phyloP scores from a whole-genome alignment of 2,329 filamentous ascomycete genomes.

The Arthrobotrys iridis region DNA sequence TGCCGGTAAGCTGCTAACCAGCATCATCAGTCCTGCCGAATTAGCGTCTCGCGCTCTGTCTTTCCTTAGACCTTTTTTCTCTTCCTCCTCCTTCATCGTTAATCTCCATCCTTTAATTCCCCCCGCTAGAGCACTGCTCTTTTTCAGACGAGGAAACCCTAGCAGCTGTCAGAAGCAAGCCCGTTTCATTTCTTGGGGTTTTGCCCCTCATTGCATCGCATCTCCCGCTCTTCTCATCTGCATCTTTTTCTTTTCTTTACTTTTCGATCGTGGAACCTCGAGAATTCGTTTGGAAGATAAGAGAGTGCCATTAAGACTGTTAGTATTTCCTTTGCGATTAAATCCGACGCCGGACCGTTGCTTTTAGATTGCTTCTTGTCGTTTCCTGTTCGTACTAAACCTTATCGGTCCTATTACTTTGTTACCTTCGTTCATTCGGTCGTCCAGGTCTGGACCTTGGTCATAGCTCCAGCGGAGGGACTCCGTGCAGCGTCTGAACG shows the following conservation, averaged over 20 bases:
- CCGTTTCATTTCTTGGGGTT: background rate
- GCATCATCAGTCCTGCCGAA: conserved; percentile 27
- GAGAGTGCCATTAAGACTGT: background rate
- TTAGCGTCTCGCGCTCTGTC: conserved; percentile 10
- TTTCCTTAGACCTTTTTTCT: background rate
- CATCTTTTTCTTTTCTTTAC: background rate
- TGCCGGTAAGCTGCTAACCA: background rate
- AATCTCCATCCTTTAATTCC: background rate
- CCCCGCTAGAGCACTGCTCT: background rate
- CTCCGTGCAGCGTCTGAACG: conserved; percentile 12
- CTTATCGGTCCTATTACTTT: conserved; percentile 18
- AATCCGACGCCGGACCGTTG: too few relatives aligned
- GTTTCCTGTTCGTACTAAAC: conserved; percentile 1
- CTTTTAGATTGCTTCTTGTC: background rate
- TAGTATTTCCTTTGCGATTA: background rate
- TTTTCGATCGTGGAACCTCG: too few relatives aligned
- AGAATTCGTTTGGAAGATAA: too few relatives aligned
- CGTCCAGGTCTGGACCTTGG: background rate
- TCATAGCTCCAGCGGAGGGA: background rate
- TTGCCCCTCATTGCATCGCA: conserved; percentile 20
- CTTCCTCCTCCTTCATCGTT: background rate
- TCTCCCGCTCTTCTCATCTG: background rate
- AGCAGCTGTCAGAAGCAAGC: background rate
- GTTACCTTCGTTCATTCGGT: background rate
- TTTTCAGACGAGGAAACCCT: background rate